Conservation (phyloP, 176 grass and related monocot genomes). For the Stipa capillata region DNA sequence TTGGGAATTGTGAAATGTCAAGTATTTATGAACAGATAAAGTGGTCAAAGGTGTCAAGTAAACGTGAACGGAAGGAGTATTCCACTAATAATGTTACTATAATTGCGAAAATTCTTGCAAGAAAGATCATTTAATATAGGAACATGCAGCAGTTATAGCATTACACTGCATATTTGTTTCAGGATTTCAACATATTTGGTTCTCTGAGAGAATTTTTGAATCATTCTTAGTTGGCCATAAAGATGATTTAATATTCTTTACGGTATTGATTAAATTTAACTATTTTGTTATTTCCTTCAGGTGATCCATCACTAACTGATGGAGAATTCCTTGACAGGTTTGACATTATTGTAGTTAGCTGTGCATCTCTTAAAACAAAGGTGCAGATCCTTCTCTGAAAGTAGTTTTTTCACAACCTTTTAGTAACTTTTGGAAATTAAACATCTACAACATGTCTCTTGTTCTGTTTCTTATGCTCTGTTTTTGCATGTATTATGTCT, state of each 20-base stretch:
- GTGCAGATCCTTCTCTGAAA: constrained; percentile 31
- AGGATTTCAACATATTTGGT: background rate
- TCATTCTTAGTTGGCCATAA: background rate
- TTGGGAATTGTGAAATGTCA: too few relatives aligned
- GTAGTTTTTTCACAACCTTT: background rate
- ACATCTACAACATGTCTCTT: background rate
- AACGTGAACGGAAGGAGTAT: background rate
- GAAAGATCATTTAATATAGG: constrained; percentile 1
- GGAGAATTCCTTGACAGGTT: constrained; percentile 82
- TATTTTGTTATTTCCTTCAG: constrained; percentile 42
- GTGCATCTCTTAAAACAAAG: constrained; percentile 66
- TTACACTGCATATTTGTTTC: background rate
- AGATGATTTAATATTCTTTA: background rate
- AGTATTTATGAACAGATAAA: too few relatives aligned
- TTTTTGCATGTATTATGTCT: constrained; percentile 3
- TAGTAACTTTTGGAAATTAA: background rate
- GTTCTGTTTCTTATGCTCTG: background rate
- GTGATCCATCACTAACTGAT: constrained; percentile 64
- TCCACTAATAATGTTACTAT: background rate
- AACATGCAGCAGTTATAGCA: background rate
- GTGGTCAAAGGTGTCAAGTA: too few relatives aligned
- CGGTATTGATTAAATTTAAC: background rate
- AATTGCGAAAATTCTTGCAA: background rate
- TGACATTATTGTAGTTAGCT: constrained; percentile 77
- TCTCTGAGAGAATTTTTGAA: background rate